Conservation (phyloP, 345 rosid species). For the Eucalyptus marginata region DNA sequence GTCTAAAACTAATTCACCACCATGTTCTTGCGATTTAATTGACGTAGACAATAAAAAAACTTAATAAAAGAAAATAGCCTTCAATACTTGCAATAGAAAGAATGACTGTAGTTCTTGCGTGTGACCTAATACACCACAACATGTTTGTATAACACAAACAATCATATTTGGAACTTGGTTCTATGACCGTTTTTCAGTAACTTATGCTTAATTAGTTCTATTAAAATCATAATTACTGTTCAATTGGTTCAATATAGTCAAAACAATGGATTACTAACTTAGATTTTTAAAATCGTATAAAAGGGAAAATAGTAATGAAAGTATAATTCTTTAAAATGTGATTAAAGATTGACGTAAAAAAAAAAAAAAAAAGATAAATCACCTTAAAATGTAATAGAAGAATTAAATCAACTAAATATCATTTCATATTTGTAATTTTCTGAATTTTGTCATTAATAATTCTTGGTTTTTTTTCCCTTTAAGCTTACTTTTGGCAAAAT, state of each 20-base stretch:
- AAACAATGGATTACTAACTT: not conserved
- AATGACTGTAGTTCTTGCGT: accelerated
- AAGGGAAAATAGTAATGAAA: not conserved
- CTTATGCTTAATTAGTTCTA: not conserved
- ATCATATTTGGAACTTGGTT: not conserved
- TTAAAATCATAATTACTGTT: not conserved
- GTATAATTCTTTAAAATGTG: not conserved
- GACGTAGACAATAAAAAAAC: not conserved
- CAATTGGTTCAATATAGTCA: not conserved
- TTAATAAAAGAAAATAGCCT: not conserved
- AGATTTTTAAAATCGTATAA: too few species aligned
- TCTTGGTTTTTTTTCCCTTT: not conserved
- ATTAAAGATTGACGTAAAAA: not conserved
- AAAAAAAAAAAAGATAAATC: not conserved
- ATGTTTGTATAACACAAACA: not conserved
- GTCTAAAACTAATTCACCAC: not conserved
- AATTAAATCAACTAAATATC: not conserved
- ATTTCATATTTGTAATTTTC: not conserved
- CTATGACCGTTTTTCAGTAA: not conserved
- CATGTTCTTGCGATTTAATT: not conserved
- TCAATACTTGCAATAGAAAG: not conserved
- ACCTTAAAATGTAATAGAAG: not conserved
- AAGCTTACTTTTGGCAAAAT: not conserved
- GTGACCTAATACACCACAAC: not conserved
- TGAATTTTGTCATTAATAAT: not conserved